Base-by-base conservation (phyloP, 1,284 basidiomycete genomes). In the Wolfiporia cocos region DNA sequence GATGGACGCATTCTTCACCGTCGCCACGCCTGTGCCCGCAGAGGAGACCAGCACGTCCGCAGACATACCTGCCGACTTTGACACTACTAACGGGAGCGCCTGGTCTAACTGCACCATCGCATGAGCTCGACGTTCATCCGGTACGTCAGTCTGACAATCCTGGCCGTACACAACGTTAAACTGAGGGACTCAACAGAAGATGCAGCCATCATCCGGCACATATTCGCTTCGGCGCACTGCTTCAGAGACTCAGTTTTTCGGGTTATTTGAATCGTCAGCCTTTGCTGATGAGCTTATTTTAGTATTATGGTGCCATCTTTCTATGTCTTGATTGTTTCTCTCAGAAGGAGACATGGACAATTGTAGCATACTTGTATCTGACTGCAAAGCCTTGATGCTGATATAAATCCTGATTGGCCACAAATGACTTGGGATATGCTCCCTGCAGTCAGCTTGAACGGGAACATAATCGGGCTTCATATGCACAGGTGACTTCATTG, bases 1-100 rank as follows among this genome's bases (percentile, higher is more conserved):
- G n/a, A 46, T 46, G 44, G 44, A 46, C 41, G 33, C 37, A 15
- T 42, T 44, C 37, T 45, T 46, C 44, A 26, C 24, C 41, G 20
- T 46, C 28, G 44, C 44, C 14, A 22, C 22, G 11, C 41, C 44
- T 32, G 24, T 46, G 14, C 40, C 39, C 37, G 32, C 33, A 18
- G 44, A 46, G 33, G 40, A 42, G 43, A 38, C 31, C 40, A n/a
- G n/a, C n/a, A n/a, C n/a, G n/a, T n/a, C n/a, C n/a, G 37, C 38
- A 28, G 33, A 41, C 28, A 22, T 36, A n/a, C 44, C 44, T 29
- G 23, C 26, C 32, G 29, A 46, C 33, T 39, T 34, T 18, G 44
- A 42, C 35, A 39, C 20, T n/a, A 20, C 11, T 9, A 22, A 15
- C 12, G 38, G 39, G 21, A 29, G 14, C 31, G 19, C 30, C 22